Conservation (phyloP, 306 rosid genomes). For the Begonia masoniana region DNA sequence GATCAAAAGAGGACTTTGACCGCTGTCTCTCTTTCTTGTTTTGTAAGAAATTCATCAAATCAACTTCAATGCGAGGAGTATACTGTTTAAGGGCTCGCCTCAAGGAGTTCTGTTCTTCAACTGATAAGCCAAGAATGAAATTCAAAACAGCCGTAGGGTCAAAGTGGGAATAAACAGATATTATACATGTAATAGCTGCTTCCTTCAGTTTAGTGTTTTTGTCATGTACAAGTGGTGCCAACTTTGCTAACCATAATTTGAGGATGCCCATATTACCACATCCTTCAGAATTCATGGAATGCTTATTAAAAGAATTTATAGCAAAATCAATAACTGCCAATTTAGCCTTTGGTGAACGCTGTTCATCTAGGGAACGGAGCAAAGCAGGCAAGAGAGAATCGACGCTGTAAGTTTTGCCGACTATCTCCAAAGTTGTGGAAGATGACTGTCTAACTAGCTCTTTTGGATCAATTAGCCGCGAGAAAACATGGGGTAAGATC, state of each 20-base stretch:
- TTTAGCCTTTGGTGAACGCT: slow-evolving; percentile 96
- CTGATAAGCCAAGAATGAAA: slow-evolving; percentile 83
- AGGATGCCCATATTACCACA: slow-evolving; percentile 78
- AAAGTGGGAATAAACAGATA: slow-evolving; percentile 92
- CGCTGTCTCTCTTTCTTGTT: slow-evolving; percentile 92
- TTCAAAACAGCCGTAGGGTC: slow-evolving; percentile 81
- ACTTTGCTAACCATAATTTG: slow-evolving; percentile 89
- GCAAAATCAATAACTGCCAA: slow-evolving; percentile 96
- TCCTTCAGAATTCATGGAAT: slow-evolving; percentile 72
- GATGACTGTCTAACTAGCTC: slow-evolving; percentile 90
- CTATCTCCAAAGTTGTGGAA: slow-evolving; percentile 67
- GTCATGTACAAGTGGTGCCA: slow-evolving; percentile 75
- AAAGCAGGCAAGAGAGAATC: slow-evolving; percentile 94
- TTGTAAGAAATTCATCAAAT: slow-evolving; percentile 84
- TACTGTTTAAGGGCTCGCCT: slow-evolving; percentile 92
- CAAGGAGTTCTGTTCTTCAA: slow-evolving; percentile 90
- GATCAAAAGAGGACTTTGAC: slow-evolving; percentile 65
- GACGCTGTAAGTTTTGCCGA: slow-evolving; percentile 62
- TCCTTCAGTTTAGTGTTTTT: slow-evolving; percentile 90
- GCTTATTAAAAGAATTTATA: slow-evolving; percentile 75
- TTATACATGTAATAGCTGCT: slow-evolving; percentile 86
- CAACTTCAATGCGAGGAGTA: slow-evolving; percentile 99
- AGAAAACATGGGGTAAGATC: slow-evolving; percentile 93
- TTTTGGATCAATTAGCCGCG: slow-evolving; percentile 95
- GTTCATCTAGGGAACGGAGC: slow-evolving; percentile 97